These are phyloP conservation scores for Aspergillus alliaceus DNA, from an alignment of 2,329 filamentous ascomycete genomes.

Conservation along the genomic window DNA sequence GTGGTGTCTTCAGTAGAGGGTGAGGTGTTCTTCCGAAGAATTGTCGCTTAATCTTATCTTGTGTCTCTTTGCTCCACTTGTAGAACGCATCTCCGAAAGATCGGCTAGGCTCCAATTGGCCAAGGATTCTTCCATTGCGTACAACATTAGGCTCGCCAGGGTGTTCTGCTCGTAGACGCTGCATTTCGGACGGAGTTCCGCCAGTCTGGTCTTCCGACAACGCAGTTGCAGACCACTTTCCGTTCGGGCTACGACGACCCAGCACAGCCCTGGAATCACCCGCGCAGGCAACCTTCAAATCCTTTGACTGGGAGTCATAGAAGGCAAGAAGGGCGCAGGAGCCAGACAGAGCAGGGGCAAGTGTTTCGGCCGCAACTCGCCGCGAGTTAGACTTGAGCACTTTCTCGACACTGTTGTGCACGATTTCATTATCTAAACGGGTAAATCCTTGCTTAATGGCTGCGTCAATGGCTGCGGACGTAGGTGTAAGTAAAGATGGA, in stretches of 20 bases:
- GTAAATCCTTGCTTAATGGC: constrained; percentile 93
- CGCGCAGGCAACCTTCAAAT: constrained; percentile 90
- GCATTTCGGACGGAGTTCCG: constrained; percentile 78
- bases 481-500: constrained; percentile 61
- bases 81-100: constrained; percentile 97
- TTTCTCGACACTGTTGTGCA: constrained; percentile 87
- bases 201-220: constrained; percentile 95
- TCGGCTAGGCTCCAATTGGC: constrained; percentile 85
- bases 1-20: constrained; percentile 79
- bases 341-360: constrained; percentile 92
- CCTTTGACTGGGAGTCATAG: constrained; percentile 84
- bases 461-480: constrained; percentile 76
- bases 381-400: constrained; percentile 87
- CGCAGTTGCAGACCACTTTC: constrained; percentile 90
- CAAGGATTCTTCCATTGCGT: constrained; percentile 84
- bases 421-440: constrained; percentile 88
- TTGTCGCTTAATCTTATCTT: constrained; percentile 74
- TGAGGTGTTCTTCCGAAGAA: constrained; percentile 86
- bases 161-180: constrained; percentile 79
- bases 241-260: constrained; percentile 71
- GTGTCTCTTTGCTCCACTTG: constrained; percentile 89
- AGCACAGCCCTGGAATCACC: constrained; percentile 95
- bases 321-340: constrained; percentile 96
- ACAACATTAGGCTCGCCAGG: constrained; percentile 87
- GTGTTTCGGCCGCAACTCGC: constrained; percentile 82